Conservation (phyloP, 176 grass and related monocot genomes). For the Carex parvula region DNA sequence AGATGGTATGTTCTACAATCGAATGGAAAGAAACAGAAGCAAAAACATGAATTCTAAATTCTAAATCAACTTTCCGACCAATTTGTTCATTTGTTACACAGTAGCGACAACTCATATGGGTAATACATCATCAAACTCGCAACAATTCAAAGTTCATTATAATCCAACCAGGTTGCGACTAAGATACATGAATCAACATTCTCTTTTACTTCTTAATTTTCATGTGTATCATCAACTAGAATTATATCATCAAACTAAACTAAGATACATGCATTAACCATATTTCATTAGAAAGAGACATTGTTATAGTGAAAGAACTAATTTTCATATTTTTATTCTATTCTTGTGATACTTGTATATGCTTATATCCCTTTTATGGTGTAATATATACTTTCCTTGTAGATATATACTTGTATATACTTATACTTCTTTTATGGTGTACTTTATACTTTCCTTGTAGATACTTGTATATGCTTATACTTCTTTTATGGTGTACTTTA, state of each 20-base stretch:
- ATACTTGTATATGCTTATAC: conserved; percentile 1
- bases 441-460: conserved; percentile 10
- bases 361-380: neutral
- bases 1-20: neutral
- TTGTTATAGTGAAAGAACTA: too few species aligned
- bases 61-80: conserved; percentile 11
- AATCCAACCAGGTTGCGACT: neutral
- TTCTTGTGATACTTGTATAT: neutral
- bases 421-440: neutral
- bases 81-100: neutral
- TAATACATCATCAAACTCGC: neutral
- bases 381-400: too few species aligned
- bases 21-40: neutral
- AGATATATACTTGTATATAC: neutral
- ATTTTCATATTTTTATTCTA: too few species aligned
- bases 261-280: too few species aligned
- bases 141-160: neutral
- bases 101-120: neutral
- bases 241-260: too few species aligned
- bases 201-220: too few species aligned
- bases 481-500: neutral
- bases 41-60: neutral
- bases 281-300: too few species aligned
- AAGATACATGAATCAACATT: too few species aligned
- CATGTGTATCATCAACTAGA: too few species aligned